Base-by-base conservation (phyloP, 371 early-diverging fungal genomes). In the Blastocladiella emersonii region DNA sequence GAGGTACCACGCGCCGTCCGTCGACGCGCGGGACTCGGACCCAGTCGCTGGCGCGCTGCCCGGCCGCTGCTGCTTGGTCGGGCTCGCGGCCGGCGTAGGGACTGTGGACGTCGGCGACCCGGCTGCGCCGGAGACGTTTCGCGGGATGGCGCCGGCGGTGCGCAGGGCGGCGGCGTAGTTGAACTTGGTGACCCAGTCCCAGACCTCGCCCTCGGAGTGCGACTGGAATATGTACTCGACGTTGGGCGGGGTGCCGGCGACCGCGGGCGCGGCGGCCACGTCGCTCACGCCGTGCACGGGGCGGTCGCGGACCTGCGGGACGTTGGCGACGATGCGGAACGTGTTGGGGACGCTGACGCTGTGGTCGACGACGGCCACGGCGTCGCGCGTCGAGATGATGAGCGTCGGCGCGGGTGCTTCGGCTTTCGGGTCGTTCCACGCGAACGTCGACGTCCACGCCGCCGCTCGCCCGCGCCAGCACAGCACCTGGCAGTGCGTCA, bases 161-260 rank as follows among this genome's bases (percentile, higher is more conserved):
- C 87, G 89, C 67, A 85, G 77, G 0, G 87, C 78, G 6, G 88
- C 84, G 0, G 88, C 87, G 67, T 86, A 88, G 71, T 90, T 90
- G 61, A 90, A 83, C 57, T 84, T 83, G 34, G 77, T 69, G 79
- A 90, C 86, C 90, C 90, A 90, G 63, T 89, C 87, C 34, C 84
- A 83, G 76, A 88, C 81, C 13, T 86, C 85, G 39, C 73, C 75
- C 68, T 85, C 82, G 57, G 71, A 71, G 17, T 81, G 72, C 4
- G 86, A 82, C 63, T 84, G 76, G 61, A 89, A 74, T 48, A 89
- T 68, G 61, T 84, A 85, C 63, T 87, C 84, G n/a, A n/a, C n/a
- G n/a, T n/a, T n/a, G n/a, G n/a, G n/a, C n/a, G n/a, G n/a, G n/a
- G n/a, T n/a, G n/a, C n/a, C n/a, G n/a, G n/a, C n/a, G n/a, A n/a